Evolutionary conservation across 2,329 filamentous ascomycete genomes (phyloP).

Genomic region (Camillea tinctor): DNA sequence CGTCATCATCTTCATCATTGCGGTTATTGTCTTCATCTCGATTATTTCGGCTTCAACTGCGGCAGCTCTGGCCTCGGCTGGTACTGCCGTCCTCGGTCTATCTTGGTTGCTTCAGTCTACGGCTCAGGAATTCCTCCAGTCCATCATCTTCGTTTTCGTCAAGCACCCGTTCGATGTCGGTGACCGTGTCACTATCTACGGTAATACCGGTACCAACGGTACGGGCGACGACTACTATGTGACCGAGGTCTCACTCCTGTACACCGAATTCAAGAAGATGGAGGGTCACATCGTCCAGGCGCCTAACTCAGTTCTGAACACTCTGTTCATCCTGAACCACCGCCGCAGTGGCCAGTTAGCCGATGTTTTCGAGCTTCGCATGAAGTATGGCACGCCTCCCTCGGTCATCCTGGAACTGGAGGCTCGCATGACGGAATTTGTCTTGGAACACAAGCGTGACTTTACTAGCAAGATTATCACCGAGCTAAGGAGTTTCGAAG

Average conservation of each 20-base stretch:
- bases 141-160: conserved; percentile 91
- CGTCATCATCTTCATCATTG: conserved; percentile 79
- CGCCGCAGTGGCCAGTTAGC: conserved; percentile 84
- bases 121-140: conserved; percentile 91
- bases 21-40: conserved; percentile 82
- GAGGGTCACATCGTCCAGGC: conserved; percentile 94
- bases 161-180: conserved; percentile 98
- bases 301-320: conserved; percentile 91
- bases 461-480: conserved; percentile 84
- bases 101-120: conserved; percentile 93
- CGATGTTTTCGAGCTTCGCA: conserved; percentile 77
- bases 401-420: conserved; percentile 81
- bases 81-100: conserved; percentile 81
- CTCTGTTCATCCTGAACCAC: conserved; percentile 92
- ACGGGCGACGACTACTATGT: conserved; percentile 94
- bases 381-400: conserved; percentile 85
- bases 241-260: conserved; percentile 87
- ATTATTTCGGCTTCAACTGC: conserved; percentile 89
- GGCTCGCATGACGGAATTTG: conserved; percentile 77
- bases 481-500: conserved; percentile 74
- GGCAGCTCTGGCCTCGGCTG: conserved; percentile 83
- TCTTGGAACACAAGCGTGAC: conserved; percentile 81
- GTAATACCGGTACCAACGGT: conserved; percentile 76
- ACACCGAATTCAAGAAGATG: conserved; percentile 99
- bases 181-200: conserved; percentile 88